Percentiles rank a stretch among this genome's conserved stretches.
These are phyloP conservation scores for Pelargonium australe DNA, from an alignment of 441 rosid genomes.

Conservation along the genomic window DNA sequence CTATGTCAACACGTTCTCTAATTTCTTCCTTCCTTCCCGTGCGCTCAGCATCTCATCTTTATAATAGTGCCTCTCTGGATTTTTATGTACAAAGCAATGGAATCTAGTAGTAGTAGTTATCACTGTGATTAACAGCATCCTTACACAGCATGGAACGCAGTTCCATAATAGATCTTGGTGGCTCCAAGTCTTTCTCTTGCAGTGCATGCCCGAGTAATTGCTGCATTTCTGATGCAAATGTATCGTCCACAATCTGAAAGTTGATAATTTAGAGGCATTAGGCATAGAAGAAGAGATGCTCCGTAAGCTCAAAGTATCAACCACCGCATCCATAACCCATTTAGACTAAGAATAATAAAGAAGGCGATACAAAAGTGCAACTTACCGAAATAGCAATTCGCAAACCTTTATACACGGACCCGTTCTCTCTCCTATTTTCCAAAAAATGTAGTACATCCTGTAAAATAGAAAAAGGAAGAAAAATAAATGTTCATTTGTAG, in stretches of 20 bases:
- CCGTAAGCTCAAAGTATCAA: not conserved
- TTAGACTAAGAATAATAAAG: not conserved
- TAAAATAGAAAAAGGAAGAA: slow-evolving; percentile 5
- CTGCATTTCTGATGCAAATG: slow-evolving; percentile 90
- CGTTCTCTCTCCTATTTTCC: slow-evolving; percentile 88
- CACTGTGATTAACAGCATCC: slow-evolving; percentile 54
- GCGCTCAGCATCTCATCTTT: not conserved
- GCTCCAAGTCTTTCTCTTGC: slow-evolving; percentile 85
- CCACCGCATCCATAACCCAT: not conserved
- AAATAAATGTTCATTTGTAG: not conserved
- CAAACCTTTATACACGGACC: slow-evolving; percentile 97
- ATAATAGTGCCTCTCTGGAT: not conserved
- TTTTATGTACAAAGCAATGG: slow-evolving; percentile 7
- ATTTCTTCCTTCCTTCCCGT: not conserved
- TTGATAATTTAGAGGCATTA: not conserved
- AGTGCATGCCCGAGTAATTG: slow-evolving; percentile 66
- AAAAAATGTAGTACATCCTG: slow-evolving; percentile 83
- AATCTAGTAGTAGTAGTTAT: slow-evolving; percentile 49
- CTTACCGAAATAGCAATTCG: slow-evolving; percentile 79
- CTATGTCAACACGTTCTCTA: not conserved
- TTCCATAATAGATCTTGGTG: slow-evolving; percentile 84
- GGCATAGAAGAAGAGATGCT: not conserved
- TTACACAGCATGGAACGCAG: slow-evolving; percentile 90
- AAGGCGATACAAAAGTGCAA: slow-evolving; percentile 7
- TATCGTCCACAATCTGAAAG: slow-evolving; percentile 71